Evolutionary conservation across 768 basidiomycete genomes (phyloP).

Genomic region (Cubamyces sp.): DNA sequence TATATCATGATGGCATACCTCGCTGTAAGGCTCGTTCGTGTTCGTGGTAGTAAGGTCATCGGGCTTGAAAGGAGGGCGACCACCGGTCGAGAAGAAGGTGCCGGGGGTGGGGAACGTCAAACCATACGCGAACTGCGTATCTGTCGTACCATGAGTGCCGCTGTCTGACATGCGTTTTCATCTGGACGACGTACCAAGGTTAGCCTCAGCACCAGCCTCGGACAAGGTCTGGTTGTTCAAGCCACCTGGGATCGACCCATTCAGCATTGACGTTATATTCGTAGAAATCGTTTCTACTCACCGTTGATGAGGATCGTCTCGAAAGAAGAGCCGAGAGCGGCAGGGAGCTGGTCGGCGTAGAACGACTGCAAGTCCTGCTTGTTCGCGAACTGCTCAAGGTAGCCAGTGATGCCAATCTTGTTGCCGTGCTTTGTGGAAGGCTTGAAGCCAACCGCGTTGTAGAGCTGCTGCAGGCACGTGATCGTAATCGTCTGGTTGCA

Average conservation of each 20-base stretch:
- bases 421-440: constrained; percentile 34
- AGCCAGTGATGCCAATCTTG: constrained; percentile 40
- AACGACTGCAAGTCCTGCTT: constrained; percentile 37
- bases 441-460: constrained; percentile 37
- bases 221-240: constrained; percentile 58
- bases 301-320: constrained; percentile 59
- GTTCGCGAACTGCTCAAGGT: constrained; percentile 41
- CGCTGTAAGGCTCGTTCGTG: constrained; percentile 53
- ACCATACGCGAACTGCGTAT: constrained; percentile 70
- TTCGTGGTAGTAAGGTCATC: constrained; percentile 45
- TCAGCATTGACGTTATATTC: constrained; percentile 8
- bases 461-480: constrained; percentile 38
- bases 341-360: constrained; percentile 36
- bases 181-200: constrained; percentile 40
- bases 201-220: constrained; percentile 64
- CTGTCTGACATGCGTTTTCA: neutral
- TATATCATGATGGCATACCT: constrained; percentile 34
- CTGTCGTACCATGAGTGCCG: constrained; percentile 30
- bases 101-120: constrained; percentile 62
- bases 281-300: constrained; percentile 25
- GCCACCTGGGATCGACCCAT: constrained; percentile 48
- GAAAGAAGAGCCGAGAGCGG: constrained; percentile 48
- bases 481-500: constrained; percentile 40
- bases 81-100: constrained; percentile 66
- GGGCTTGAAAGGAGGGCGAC: constrained; percentile 60